A percentile compares a stretch with the other conserved stretches of the same genome.
Evolutionary conservation across 495 filamentous ascomycete genomes (phyloP).

Genomic region (Lophiotrema nucula): DNA sequence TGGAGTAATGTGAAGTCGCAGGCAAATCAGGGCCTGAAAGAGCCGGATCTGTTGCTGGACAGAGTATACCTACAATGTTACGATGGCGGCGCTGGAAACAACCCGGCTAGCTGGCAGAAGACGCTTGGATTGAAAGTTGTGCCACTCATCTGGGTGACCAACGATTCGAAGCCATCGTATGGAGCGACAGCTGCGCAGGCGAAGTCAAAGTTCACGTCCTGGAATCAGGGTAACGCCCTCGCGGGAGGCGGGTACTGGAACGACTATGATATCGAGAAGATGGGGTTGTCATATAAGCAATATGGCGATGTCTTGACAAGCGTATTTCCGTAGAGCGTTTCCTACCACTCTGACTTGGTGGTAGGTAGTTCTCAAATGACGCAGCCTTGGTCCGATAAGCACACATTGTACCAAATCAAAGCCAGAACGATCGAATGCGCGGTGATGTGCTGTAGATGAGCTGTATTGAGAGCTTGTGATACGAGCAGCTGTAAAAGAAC

Average conservation of each 20-base stretch:
- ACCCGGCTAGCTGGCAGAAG: conserved; percentile 9
- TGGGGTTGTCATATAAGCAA: conserved; percentile 2
- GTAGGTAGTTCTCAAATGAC: no score
- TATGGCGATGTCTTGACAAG: conserved; percentile 14
- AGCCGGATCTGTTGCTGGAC: conserved; percentile 2
- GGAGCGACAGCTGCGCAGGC: conserved; percentile 11
- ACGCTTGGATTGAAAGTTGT: conserved; percentile 11
- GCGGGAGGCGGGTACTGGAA: conserved; percentile 16
- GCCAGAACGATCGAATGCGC: no score
- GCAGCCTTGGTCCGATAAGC: no score
- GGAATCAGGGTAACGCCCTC: conserved; percentile 6
- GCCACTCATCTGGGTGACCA: conserved; percentile 15
- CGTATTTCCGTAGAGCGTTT: conserved; percentile 3
- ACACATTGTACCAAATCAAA: no score
- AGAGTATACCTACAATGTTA: conserved; percentile 16
- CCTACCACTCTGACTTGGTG: no score
- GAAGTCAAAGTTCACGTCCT: conserved; percentile 1
- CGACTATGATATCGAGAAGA: conserved; percentile 24
- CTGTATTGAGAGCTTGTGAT: no score
- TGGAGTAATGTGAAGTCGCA: conserved; percentile 2
- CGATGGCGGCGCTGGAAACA: conserved; percentile 9
- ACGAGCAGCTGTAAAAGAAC: no score
- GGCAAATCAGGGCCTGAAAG: conserved; percentile 2
- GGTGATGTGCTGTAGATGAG: no score
- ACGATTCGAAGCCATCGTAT: conserved; percentile 16